Percentiles rank a stretch among this genome's conserved stretches.
Evolutionary conservation across 176 grass and related monocot species (phyloP).

Genomic region (Poa annua): DNA sequence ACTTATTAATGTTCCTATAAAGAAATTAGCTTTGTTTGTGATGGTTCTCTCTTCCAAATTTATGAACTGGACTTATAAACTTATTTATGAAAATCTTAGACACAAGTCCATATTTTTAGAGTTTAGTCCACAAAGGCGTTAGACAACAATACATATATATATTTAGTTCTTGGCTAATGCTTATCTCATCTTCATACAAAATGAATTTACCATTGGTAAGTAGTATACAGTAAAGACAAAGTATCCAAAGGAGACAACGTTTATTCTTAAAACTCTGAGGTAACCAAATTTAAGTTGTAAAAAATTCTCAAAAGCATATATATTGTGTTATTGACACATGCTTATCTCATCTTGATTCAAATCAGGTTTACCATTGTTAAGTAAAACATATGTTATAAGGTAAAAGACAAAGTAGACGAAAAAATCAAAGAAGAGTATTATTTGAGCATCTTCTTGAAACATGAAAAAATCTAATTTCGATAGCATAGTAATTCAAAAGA

Average conservation of each 20-base stretch:
- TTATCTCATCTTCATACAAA: too few relatives aligned
- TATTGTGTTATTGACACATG: background rate
- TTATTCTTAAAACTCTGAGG: too few relatives aligned
- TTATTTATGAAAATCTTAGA: background rate
- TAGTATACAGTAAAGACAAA: too few relatives aligned
- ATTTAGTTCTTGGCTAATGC: too few relatives aligned
- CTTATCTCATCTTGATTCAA: conserved; percentile 10
- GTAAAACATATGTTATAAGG: background rate
- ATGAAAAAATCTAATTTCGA: background rate
- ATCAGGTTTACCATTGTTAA: background rate
- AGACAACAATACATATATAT: background rate
- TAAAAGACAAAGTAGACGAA: background rate
- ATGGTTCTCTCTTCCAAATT: background rate
- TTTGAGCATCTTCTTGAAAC: background rate
- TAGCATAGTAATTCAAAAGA: background rate
- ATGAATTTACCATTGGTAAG: too few relatives aligned
- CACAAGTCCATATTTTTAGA: background rate
- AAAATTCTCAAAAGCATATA: background rate
- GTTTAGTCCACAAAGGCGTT: background rate
- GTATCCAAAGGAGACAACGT: too few relatives aligned
- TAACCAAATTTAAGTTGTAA: too few relatives aligned
- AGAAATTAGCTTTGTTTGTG: background rate
- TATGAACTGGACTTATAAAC: background rate
- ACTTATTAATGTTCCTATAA: background rate
- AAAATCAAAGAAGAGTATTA: background rate